Evolutionary conservation across 1,284 basidiomycete genomes (phyloP).

Genomic region (Tylopilus microsporus): DNA sequence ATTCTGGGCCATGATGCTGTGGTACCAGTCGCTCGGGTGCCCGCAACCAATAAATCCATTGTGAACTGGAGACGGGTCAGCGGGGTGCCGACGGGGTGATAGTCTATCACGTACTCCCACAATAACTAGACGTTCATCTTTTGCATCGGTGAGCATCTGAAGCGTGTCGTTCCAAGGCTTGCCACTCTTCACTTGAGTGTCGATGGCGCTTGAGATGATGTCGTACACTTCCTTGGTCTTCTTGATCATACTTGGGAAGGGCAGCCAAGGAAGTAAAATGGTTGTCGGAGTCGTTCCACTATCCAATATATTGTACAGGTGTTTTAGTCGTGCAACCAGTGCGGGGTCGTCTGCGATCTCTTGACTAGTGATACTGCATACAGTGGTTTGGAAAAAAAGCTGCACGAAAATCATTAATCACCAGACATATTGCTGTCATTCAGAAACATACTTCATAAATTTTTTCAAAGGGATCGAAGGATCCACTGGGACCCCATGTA

Average conservation of each 20-base stretch:
- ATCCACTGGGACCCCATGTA: constrained; percentile 57
- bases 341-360: constrained; percentile 64
- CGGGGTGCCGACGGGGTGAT: constrained; percentile 18
- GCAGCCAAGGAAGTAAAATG: constrained; percentile 68
- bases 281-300: constrained; percentile 64
- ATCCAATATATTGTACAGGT: constrained; percentile 62
- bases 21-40: constrained; percentile 69
- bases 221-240: constrained; percentile 72
- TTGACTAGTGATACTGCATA: constrained; percentile 58
- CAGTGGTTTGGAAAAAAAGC: constrained; percentile 67
- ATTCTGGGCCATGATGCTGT: constrained; percentile 72
- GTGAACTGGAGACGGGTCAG: constrained; percentile 52
- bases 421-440: not conserved
- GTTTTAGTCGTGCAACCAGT: constrained; percentile 54
- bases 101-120: constrained; percentile 52
- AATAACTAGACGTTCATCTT: constrained; percentile 61
- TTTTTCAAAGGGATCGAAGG: constrained; percentile 63
- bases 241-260: constrained; percentile 61
- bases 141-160: constrained; percentile 63
- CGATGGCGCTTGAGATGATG: constrained; percentile 55
- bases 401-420: constrained; percentile 25
- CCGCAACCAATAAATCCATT: constrained; percentile 71
- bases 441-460: constrained; percentile 55
- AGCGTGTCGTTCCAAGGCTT: constrained; percentile 57
- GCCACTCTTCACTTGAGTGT: constrained; percentile 51